Evolutionary conservation across 768 basidiomycete genomes (phyloP).

Genomic region (Kwoniella sp.): DNA sequence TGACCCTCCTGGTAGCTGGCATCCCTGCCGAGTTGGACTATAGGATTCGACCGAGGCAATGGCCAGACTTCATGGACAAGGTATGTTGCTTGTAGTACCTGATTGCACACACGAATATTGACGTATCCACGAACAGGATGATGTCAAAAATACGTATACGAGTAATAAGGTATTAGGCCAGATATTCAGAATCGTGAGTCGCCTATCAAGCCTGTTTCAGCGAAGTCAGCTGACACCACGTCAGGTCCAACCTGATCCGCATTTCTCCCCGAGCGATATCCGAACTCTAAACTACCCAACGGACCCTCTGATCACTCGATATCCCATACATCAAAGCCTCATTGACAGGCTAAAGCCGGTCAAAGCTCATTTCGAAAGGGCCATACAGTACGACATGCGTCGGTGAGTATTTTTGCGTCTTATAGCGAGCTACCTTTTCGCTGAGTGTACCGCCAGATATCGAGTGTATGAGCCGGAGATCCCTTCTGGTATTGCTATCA

Average conservation of each 20-base stretch:
- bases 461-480: slow-evolving; percentile 52
- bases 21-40: slow-evolving; percentile 39
- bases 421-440: neutral
- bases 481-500: slow-evolving; percentile 49
- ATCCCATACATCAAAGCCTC: slow-evolving; percentile 29
- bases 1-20: slow-evolving; percentile 32
- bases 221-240: neutral
- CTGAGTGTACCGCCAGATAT: slow-evolving; percentile 30
- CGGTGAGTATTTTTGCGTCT: slow-evolving; percentile 27
- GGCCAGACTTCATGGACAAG: slow-evolving; percentile 56
- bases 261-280: slow-evolving; percentile 43
- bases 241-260: slow-evolving; percentile 51
- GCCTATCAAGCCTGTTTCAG: neutral
- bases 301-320: slow-evolving; percentile 35
- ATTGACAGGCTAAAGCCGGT: slow-evolving; percentile 40
- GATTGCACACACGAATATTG: neutral
- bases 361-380: slow-evolving; percentile 47
- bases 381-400: slow-evolving; percentile 46
- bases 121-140: slow-evolving; percentile 19
- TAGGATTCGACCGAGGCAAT: slow-evolving; percentile 31
- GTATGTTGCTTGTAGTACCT: slow-evolving; percentile 12
- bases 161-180: slow-evolving; percentile 48
- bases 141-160: slow-evolving; percentile 37
- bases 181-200: slow-evolving; percentile 45
- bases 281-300: slow-evolving; percentile 31